A percentile compares a stretch with the other conserved stretches of the same genome.
These are phyloP conservation scores for Exobasidium cylindrosporum DNA, from an alignment of 1,284 basidiomycete genomes.

Conservation along the genomic window DNA sequence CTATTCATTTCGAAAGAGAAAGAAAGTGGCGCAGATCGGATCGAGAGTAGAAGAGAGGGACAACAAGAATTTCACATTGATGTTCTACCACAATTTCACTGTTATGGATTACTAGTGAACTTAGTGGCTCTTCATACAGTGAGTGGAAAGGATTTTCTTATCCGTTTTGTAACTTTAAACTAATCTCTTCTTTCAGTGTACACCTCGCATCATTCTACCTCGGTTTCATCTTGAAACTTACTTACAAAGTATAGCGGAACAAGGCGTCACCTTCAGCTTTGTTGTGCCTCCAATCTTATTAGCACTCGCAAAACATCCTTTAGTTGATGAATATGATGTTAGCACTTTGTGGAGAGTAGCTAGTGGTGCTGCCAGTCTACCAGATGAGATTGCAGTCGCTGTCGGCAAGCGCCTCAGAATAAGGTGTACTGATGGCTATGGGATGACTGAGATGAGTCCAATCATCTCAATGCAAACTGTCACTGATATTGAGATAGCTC, in stretches of 20 bases:
- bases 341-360: constrained; percentile 41
- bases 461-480: constrained; percentile 47
- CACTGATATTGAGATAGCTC: constrained; percentile 30
- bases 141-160: background rate
- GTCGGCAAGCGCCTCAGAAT: constrained; percentile 43
- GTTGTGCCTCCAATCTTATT: constrained; percentile 52
- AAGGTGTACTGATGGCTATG: constrained; percentile 47
- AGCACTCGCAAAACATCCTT: constrained; percentile 42
- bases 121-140: constrained; percentile 48
- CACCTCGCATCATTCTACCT: constrained; percentile 42
- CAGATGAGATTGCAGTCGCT: constrained; percentile 31
- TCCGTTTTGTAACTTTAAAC: background rate
- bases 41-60: background rate
- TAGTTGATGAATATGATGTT: constrained; percentile 44
- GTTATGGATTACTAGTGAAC: constrained; percentile 49
- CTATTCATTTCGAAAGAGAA: background rate
- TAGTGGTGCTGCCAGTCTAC: constrained; percentile 44
- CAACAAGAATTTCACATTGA: constrained; percentile 43
- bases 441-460: constrained; percentile 54
- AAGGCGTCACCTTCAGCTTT: constrained; percentile 49
- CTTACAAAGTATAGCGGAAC: constrained; percentile 34
- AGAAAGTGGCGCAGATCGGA: background rate
- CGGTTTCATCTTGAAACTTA: constrained; percentile 44
- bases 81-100: constrained; percentile 52
- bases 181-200: constrained; percentile 15